Evolutionary conservation across 78 protist genomes (phyloP).

Genomic region (Polysphondylium violaceum): DNA sequence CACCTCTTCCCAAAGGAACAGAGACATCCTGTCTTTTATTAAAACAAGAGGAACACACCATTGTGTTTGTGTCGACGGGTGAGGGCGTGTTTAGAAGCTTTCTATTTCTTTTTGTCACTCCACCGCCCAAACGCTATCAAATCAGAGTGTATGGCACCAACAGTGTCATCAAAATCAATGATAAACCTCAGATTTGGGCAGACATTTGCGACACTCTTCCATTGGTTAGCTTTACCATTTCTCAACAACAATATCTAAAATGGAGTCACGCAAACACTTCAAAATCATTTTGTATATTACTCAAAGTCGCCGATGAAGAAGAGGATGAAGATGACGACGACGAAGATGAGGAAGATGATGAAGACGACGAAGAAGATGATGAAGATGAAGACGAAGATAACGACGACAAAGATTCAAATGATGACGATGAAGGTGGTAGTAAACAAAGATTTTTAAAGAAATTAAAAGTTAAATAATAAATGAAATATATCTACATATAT

Average conservation of each 20-base stretch:
- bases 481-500: no score
- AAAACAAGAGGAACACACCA: conserved; percentile 64
- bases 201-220: conserved; percentile 61
- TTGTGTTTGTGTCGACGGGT: conserved; percentile 64
- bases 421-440: conserved; percentile 28
- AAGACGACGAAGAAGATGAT: conserved; percentile 4
- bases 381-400: conserved; percentile 42
- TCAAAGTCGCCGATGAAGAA: conserved; percentile 33
- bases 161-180: conserved; percentile 58
- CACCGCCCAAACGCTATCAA: conserved; percentile 68
- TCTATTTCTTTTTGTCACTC: conserved; percentile 69
- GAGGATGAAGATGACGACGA: conserved; percentile 28
- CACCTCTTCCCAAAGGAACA: conserved; percentile 73
- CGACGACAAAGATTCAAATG: conserved; percentile 53
- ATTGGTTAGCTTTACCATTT: conserved; percentile 60
- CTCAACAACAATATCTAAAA: conserved; percentile 66
- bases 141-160: conserved; percentile 63
- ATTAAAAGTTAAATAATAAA: conserved; percentile 64
- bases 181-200: conserved; percentile 71
- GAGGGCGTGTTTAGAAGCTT: conserved; percentile 65
- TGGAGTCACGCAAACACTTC: conserved; percentile 58
- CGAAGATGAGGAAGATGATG: conserved; percentile 46
- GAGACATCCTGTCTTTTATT: conserved; percentile 54
- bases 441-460: conserved; percentile 68
- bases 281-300: conserved; percentile 39